Conservation (phyloP, 2,329 filamentous ascomycete genomes). For the Dactylonectria estremocensis region DNA sequence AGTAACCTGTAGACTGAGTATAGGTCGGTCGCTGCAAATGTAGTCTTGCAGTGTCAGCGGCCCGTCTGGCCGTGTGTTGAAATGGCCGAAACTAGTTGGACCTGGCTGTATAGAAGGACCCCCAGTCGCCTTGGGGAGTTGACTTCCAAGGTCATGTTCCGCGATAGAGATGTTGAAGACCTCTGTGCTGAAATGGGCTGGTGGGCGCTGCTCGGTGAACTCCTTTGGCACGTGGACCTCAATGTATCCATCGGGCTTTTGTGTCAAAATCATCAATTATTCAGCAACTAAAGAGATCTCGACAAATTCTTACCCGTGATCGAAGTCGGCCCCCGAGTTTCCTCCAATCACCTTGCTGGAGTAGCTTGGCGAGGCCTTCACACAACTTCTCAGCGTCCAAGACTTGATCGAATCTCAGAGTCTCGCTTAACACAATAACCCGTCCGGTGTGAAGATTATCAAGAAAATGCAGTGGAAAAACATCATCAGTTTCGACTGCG, state of each 20-base stretch:
- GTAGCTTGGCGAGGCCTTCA: not conserved
- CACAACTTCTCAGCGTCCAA: not conserved
- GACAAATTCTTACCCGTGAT: slow-evolving; percentile 51
- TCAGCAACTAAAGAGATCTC: slow-evolving; percentile 43
- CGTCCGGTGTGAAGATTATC: not conserved
- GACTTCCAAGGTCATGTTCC: slow-evolving; percentile 57
- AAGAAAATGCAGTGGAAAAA: slow-evolving; percentile 8
- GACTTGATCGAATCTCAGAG: slow-evolving; percentile 3
- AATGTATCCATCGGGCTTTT: not conserved
- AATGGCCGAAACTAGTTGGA: slow-evolving; percentile 33
- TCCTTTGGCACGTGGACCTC: slow-evolving; percentile 46
- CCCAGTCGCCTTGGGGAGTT: slow-evolving; percentile 51
- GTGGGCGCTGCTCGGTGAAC: slow-evolving; percentile 52
- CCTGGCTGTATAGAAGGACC: slow-evolving; percentile 34
- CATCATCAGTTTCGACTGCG: not conserved
- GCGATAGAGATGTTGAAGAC: slow-evolving; percentile 53
- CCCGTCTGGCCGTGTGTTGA: slow-evolving; percentile 29
- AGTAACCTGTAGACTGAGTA: slow-evolving; percentile 63
- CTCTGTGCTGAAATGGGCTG: slow-evolving; percentile 57
- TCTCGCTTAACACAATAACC: slow-evolving; percentile 6
- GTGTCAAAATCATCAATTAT: not conserved
- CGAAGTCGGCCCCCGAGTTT: slow-evolving; percentile 61
- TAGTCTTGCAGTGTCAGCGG: slow-evolving; percentile 57
- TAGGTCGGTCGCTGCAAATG: slow-evolving; percentile 58
- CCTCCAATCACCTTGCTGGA: slow-evolving; percentile 56